A percentile compares a stretch with the other conserved stretches of the same genome.
phyloP scores from a whole-genome alignment of 352 stramenopile species.

The Globisporangium perplexum region DNA sequence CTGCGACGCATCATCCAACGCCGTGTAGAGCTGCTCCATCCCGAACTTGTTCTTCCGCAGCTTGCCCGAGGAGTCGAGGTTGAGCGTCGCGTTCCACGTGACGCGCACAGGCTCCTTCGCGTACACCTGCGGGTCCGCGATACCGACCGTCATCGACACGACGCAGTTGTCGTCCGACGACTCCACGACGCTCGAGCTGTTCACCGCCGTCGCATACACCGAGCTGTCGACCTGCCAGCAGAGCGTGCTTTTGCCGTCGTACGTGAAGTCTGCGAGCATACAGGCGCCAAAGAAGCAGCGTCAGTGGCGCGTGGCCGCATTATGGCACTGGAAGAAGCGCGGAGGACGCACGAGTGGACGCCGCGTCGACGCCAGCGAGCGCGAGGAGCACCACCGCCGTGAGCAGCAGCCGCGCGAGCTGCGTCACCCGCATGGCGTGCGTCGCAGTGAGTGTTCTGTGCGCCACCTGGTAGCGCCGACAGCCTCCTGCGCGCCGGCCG shows the following conservation, averaged over 20 bases:
- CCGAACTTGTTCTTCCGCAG: constrained; percentile 44
- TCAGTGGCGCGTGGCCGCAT: not conserved
- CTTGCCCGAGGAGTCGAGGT: constrained; percentile 20
- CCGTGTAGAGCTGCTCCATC: constrained; percentile 30
- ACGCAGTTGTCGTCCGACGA: constrained; percentile 42
- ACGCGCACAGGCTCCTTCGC: constrained; percentile 52
- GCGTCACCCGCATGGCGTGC: not conserved
- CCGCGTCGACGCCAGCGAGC: constrained; percentile 4
- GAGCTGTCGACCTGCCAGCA: constrained; percentile 55
- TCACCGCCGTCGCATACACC: constrained; percentile 46
- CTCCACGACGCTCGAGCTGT: constrained; percentile 28
- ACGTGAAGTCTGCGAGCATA: constrained; percentile 11
- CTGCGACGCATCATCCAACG: constrained; percentile 48
- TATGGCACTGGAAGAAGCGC: not conserved
- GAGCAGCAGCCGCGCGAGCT: not conserved
- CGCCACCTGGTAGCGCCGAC: too few species aligned
- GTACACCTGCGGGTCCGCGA: constrained; percentile 39
- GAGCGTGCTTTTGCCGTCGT: constrained; percentile 47
- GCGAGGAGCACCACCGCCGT: not conserved
- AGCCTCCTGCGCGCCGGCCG: not conserved
- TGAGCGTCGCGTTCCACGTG: constrained; percentile 61
- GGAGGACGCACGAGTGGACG: constrained; percentile 5
- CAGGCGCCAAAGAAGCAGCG: not conserved
- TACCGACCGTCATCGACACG: constrained; percentile 38
- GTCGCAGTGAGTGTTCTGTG: not conserved